These are phyloP conservation scores for Oxalis stricta DNA, from an alignment of 441 rosid genomes.

Conservation along the genomic window DNA sequence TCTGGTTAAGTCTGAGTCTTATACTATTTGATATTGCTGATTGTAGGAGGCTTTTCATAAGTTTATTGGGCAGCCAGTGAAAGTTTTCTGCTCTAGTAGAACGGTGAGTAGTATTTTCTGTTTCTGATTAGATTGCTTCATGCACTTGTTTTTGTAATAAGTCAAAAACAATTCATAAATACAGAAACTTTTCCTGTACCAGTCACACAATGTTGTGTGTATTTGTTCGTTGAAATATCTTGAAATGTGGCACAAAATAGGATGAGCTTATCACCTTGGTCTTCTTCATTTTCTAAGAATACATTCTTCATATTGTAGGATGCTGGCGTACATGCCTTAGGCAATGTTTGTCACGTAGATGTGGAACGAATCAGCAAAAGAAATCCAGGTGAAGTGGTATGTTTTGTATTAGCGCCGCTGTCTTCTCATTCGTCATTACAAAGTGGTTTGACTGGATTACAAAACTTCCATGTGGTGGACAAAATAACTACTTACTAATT, in stretches of 20 bases:
- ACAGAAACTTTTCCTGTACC: too few relatives aligned
- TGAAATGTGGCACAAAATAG: too few relatives aligned
- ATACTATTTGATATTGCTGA: not conserved
- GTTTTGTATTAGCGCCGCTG: not conserved
- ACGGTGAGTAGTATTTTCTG: conserved; percentile 41
- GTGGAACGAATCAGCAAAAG: conserved; percentile 83
- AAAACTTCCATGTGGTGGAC: not conserved
- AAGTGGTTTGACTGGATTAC: not conserved
- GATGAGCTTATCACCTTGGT: not conserved
- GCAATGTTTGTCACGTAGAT: conserved; percentile 93
- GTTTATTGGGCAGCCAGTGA: conserved; percentile 82
- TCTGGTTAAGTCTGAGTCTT: not conserved
- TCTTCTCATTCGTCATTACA: not conserved
- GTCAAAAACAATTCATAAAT: not conserved
- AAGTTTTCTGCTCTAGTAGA: conserved; percentile 64
- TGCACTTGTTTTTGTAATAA: not conserved
- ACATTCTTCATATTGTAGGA: conserved; percentile 35
- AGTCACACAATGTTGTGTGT: too few relatives aligned
- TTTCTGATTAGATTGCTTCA: not conserved
- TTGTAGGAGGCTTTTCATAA: conserved; percentile 70
- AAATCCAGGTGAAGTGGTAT: conserved; percentile 87
- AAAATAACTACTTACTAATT: conserved; percentile 1
- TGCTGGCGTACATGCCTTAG: conserved; percentile 95
- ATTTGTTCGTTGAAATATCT: too few relatives aligned
- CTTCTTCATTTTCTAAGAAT: not conserved